phyloP scores from a whole-genome alignment of 73 alveolate genomes.

The Paramecium sexaurelia region DNA sequence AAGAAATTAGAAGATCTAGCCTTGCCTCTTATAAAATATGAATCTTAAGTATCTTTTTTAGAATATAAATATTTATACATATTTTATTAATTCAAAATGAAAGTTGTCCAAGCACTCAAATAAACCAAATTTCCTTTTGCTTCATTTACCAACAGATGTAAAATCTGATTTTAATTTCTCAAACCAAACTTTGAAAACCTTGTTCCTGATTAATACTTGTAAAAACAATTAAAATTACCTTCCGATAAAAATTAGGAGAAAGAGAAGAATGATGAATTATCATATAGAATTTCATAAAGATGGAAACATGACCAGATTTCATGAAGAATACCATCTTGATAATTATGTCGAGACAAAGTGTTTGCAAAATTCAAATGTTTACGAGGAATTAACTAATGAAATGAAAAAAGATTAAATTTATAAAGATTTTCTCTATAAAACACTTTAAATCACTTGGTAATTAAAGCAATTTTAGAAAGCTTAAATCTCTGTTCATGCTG shows the following conservation, averaged over 20 bases:
- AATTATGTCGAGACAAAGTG: background rate
- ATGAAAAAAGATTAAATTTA: conserved; percentile 8
- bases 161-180: background rate
- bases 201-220: background rate
- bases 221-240: background rate
- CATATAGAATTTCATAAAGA: conserved; percentile 35
- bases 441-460: background rate
- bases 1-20: conserved; percentile 41
- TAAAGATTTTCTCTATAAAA: conserved; percentile 9
- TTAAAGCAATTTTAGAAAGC: background rate
- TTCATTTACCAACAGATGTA: background rate
- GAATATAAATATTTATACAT: background rate
- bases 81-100: background rate
- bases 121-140: conserved; percentile 10
- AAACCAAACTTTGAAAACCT: background rate
- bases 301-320: background rate
- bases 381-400: conserved; percentile 17
- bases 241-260: background rate
- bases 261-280: conserved; percentile 45
- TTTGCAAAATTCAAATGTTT: background rate
- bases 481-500: conserved; percentile 18
- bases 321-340: conserved; percentile 17
- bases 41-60: background rate
- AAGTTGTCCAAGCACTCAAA: conserved; percentile 9
- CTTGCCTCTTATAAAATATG: conserved; percentile 22